phyloP scores from a whole-genome alignment of 768 basidiomycete species.

The Antrodiella citrinella region DNA sequence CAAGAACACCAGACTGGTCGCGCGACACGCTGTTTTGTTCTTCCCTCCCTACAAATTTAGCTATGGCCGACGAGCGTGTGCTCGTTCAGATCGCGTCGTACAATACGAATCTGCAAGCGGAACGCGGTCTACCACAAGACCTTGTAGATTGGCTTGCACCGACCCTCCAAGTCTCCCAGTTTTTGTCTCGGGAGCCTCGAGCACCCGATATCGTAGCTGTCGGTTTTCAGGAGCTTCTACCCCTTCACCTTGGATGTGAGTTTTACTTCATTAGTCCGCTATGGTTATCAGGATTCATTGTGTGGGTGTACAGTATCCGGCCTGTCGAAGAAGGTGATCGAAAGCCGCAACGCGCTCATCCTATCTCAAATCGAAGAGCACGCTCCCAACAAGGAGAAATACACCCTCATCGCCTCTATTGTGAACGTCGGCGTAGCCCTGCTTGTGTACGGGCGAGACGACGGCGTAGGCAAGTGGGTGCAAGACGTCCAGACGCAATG shows the following conservation, averaged over 20 bases:
- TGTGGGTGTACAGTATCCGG: constrained; percentile 55
- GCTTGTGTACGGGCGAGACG: constrained; percentile 79
- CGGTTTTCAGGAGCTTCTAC: constrained; percentile 90
- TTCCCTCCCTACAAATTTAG: not conserved
- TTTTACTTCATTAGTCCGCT: constrained; percentile 13
- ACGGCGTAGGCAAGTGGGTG: constrained; percentile 49
- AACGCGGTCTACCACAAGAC: constrained; percentile 67
- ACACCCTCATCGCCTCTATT: constrained; percentile 69
- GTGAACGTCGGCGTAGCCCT: constrained; percentile 86
- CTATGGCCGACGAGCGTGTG: constrained; percentile 23
- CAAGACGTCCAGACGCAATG: constrained; percentile 65
- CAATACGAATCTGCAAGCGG: constrained; percentile 85
- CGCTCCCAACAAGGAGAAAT: constrained; percentile 64
- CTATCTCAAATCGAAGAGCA: constrained; percentile 65
- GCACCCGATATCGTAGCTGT: constrained; percentile 86
- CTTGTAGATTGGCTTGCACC: constrained; percentile 90
- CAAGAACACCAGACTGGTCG: too few species aligned
- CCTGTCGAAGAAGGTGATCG: constrained; percentile 59
- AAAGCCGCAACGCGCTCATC: constrained; percentile 64
- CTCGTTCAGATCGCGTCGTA: constrained; percentile 82
- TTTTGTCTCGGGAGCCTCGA: constrained; percentile 53
- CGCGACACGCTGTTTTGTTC: too few species aligned
- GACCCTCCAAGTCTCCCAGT: constrained; percentile 65
- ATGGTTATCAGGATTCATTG: too few species aligned
- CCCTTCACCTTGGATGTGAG: constrained; percentile 80